Percentiles rank a stretch among this genome's conserved stretches.
phyloP scores from a whole-genome alignment of 73 alveolate species.

The Stentor roeselii region DNA sequence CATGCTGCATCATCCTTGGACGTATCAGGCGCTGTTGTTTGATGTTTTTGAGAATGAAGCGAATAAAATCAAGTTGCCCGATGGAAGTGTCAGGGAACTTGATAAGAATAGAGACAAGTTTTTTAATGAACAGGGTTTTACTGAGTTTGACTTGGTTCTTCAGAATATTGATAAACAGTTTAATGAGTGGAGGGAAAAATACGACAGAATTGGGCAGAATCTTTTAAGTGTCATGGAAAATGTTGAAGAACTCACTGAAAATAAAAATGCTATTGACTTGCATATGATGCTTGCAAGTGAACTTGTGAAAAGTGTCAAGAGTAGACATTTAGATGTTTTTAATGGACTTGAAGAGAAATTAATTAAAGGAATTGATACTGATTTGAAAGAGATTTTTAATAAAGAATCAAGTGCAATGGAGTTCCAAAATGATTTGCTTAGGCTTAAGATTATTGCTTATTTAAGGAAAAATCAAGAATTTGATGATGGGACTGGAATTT shows the following conservation, averaged over 20 bases:
- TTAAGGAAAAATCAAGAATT: not conserved
- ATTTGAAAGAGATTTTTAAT: not conserved
- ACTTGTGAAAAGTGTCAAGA: not conserved
- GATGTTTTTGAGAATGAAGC: not conserved
- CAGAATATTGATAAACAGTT: not conserved
- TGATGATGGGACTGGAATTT: not conserved
- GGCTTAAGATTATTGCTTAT: not conserved
- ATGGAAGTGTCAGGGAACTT: not conserved
- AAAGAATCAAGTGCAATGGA: not conserved
- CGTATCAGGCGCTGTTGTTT: not conserved
- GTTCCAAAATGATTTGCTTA: not conserved
- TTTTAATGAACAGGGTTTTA: not conserved
- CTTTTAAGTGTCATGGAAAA: not conserved
- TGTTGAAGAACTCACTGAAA: slow-evolving; percentile 8
- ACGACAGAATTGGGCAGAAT: slow-evolving; percentile 7
- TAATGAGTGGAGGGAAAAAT: slow-evolving; percentile 8
- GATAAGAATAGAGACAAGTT: not conserved
- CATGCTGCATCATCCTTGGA: slow-evolving; percentile 25
- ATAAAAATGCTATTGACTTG: not conserved
- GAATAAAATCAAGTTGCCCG: not conserved
- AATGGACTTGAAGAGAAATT: slow-evolving; percentile 6
- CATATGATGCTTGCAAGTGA: slow-evolving; percentile 19
- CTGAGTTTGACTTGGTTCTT: not conserved
- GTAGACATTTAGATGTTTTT: slow-evolving; percentile 7
- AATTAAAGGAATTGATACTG: not conserved